A percentile compares a stretch with the other conserved stretches of the same genome.
These are phyloP conservation scores for Fomitopsis betulina DNA, from an alignment of 1,284 basidiomycete species.

Conservation along the genomic window DNA sequence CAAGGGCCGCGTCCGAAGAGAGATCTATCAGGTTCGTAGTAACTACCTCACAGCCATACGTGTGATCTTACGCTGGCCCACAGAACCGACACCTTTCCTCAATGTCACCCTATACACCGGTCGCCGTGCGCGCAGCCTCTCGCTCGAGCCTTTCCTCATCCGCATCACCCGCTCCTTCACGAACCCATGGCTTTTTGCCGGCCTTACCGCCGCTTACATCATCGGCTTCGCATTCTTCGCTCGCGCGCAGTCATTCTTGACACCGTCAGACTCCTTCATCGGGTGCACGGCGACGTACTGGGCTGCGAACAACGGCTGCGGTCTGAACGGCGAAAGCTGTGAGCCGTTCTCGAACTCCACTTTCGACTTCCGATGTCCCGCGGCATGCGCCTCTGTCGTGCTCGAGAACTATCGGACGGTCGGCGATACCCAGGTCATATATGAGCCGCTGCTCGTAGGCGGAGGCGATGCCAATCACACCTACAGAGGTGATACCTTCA, in stretches of 20 bases:
- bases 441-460: constrained; percentile 77
- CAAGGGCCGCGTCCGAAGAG: constrained; percentile 59
- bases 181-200: constrained; percentile 46
- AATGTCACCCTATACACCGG: constrained; percentile 40
- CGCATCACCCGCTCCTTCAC: constrained; percentile 48
- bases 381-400: constrained; percentile 62
- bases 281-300: constrained; percentile 72
- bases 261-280: constrained; percentile 57
- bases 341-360: constrained; percentile 59
- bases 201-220: constrained; percentile 63
- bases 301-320: constrained; percentile 69
- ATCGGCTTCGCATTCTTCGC: constrained; percentile 69
- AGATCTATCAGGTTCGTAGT: constrained; percentile 47
- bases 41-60: background rate
- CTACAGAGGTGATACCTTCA: constrained; percentile 82
- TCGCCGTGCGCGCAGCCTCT: constrained; percentile 34
- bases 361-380: constrained; percentile 80
- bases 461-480: constrained; percentile 68
- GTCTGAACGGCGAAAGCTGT: constrained; percentile 67
- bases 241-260: constrained; percentile 68
- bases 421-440: constrained; percentile 63
- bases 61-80: constrained; percentile 1
- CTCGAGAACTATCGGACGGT: constrained; percentile 76
- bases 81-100: constrained; percentile 54
- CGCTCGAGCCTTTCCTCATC: constrained; percentile 51